Conservation (phyloP, 164 flowering plant species). For the Berberis thunbergii region DNA sequence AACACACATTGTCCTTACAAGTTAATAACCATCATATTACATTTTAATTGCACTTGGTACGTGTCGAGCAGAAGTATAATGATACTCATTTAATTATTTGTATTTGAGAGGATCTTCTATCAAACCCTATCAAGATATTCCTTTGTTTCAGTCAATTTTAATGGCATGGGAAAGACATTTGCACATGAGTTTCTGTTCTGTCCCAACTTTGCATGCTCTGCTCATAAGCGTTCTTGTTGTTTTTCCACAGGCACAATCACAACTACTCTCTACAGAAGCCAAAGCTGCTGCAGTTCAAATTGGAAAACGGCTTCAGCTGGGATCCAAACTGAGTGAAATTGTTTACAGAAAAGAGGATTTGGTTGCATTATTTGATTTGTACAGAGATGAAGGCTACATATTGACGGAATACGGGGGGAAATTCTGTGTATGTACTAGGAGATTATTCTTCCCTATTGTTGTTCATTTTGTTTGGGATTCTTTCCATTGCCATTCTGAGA, state of each 20-base stretch:
- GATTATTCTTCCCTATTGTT: no score
- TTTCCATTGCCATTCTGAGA: no score
- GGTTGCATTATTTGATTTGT: slow-evolving; percentile 59
- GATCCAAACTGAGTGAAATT: slow-evolving; percentile 71
- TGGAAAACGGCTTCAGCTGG: slow-evolving; percentile 58
- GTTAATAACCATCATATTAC: no score
- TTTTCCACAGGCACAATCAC: slow-evolving; percentile 30
- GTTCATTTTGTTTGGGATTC: no score
- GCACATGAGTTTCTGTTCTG: neutral
- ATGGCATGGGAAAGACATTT: neutral
- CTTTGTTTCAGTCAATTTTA: no score
- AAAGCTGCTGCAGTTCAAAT: slow-evolving; percentile 77
- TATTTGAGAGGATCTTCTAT: no score
- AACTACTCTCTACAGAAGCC: slow-evolving; percentile 57
- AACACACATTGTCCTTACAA: no score
- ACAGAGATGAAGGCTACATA: slow-evolving; percentile 63
- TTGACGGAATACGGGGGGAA: slow-evolving; percentile 59
- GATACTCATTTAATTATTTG: no score
- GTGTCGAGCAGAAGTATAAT: no score
- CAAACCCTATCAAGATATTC: no score
- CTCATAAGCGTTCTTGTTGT: neutral
- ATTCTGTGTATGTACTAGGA: slow-evolving; percentile 54
- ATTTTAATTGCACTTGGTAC: no score
- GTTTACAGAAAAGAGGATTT: slow-evolving; percentile 56
- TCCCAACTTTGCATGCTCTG: neutral